Evolutionary conservation across 2,329 filamentous ascomycete species (phyloP).

Genomic region (Ophiostoma tasmaniense): DNA sequence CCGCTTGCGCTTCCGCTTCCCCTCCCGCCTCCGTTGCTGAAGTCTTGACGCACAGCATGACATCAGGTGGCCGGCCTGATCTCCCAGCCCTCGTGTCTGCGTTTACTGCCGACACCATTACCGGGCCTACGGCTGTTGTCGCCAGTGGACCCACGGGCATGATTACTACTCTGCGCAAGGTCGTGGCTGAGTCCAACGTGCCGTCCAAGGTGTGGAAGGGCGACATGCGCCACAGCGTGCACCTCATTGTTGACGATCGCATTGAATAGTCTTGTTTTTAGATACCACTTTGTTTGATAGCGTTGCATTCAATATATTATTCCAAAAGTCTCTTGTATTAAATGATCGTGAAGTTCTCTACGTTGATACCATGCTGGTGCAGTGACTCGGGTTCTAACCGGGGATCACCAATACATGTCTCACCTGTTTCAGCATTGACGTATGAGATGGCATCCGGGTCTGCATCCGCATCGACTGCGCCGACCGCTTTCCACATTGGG

Average conservation of each 20-base stretch:
- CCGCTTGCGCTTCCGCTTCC: not conserved
- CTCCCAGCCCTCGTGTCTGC: constrained; percentile 37
- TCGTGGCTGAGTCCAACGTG: constrained; percentile 46
- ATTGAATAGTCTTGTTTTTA: constrained; percentile 5
- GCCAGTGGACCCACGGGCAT: constrained; percentile 54
- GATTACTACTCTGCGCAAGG: constrained; percentile 47
- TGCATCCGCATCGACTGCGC: not conserved
- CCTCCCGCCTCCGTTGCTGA: not conserved
- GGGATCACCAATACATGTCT: not conserved
- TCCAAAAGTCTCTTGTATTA: not conserved
- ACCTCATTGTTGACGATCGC: constrained; percentile 7
- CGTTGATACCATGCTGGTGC: not conserved
- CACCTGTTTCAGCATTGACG: not conserved
- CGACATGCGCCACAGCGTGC: constrained; percentile 25
- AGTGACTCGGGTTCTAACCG: not conserved
- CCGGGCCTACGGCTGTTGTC: constrained; percentile 46
- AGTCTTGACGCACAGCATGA: not conserved
- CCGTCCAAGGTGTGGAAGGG: constrained; percentile 48
- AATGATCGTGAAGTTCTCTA: not conserved
- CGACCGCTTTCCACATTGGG: not conserved
- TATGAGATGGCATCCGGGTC: not conserved
- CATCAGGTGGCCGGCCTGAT: constrained; percentile 31
- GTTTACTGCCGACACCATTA: constrained; percentile 40
- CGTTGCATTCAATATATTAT: not conserved
- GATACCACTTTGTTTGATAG: not conserved